Percentiles rank a stretch among this genome's conserved stretches.
These are phyloP conservation scores for Bruguiera sexangula DNA, from an alignment of 345 rosid genomes.

Conservation along the genomic window DNA sequence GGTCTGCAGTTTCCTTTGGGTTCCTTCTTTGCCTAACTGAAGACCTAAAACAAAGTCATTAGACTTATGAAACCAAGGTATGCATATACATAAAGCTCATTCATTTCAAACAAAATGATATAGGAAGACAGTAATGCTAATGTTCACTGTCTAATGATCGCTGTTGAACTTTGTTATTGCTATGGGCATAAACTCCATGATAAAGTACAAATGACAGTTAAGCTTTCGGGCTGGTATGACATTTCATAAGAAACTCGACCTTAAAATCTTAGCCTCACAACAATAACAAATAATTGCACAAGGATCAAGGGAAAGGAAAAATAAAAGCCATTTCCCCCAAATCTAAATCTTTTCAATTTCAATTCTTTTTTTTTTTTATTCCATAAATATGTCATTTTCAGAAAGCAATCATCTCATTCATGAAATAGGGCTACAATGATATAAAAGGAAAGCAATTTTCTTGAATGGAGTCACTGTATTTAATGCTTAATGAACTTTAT, in stretches of 20 bases:
- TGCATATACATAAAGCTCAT: slow-evolving; percentile 1
- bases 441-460: neutral
- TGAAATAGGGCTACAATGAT: neutral
- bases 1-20: slow-evolving; percentile 89
- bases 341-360: too few relatives aligned
- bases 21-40: slow-evolving; percentile 83
- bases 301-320: too few relatives aligned
- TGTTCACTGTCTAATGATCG: neutral
- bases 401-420: neutral
- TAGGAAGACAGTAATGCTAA: neutral
- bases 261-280: too few relatives aligned
- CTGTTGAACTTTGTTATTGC: too few relatives aligned
- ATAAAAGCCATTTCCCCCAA: too few relatives aligned
- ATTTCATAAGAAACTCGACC: too few relatives aligned
- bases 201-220: too few relatives aligned
- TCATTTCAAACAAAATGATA: neutral
- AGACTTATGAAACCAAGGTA: slow-evolving; percentile 1
- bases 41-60: slow-evolving; percentile 42
- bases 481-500: neutral
- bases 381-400: too few relatives aligned
- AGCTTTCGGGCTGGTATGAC: too few relatives aligned
- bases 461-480: neutral
- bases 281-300: too few relatives aligned
- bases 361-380: too few relatives aligned
- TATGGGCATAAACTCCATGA: too few relatives aligned